These are phyloP conservation scores for Kernera saxatilis DNA, from an alignment of 345 rosid genomes.

Conservation along the genomic window DNA sequence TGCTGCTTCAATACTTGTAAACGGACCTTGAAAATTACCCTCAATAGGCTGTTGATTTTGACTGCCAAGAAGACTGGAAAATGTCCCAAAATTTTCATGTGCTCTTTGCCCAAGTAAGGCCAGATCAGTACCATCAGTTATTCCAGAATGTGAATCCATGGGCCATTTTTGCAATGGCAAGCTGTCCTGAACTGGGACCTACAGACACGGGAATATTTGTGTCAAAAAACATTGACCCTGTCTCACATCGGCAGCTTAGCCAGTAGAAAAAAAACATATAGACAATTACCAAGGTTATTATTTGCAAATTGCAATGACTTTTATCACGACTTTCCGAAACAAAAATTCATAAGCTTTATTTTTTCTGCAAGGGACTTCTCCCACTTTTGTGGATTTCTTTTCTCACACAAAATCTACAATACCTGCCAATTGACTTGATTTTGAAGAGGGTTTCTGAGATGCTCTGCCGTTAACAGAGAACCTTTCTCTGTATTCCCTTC, in stretches of 20 bases:
- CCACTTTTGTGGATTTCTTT: background rate
- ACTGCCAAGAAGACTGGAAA: constrained; percentile 32
- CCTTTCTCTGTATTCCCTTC: constrained; percentile 28
- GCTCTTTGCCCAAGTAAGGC: constrained; percentile 45
- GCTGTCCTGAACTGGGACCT: constrained; percentile 42
- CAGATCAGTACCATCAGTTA: constrained; percentile 38
- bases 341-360: background rate
- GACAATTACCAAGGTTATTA: background rate
- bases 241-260: background rate
- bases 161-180: constrained; percentile 31
- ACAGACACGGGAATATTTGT: constrained; percentile 9
- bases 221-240: background rate
- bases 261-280: background rate
- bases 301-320: background rate
- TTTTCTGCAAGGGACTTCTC: background rate
- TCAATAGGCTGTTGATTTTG: constrained; percentile 38
- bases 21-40: constrained; percentile 21
- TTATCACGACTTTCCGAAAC: background rate
- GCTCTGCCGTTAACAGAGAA: constrained; percentile 32
- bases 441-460: constrained; percentile 37
- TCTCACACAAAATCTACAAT: background rate
- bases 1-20: constrained; percentile 36
- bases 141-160: constrained; percentile 41
- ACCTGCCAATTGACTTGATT: constrained; percentile 74
- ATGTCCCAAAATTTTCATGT: constrained; percentile 36